Conservation (phyloP, 371 early-diverging fungal genomes). For the Batkoa obscura region DNA sequence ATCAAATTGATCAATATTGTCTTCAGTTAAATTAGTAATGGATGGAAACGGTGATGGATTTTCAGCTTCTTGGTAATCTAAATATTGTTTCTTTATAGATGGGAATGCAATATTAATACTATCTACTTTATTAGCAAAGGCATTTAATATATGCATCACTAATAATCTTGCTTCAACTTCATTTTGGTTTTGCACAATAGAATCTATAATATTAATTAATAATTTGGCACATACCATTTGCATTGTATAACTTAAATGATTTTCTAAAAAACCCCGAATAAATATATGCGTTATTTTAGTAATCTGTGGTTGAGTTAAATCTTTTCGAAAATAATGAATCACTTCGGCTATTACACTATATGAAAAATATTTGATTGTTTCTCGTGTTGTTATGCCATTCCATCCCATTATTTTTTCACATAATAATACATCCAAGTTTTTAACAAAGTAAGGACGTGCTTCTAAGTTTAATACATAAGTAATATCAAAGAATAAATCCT, state of each 20-base stretch:
- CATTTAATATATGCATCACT: constrained; percentile 65
- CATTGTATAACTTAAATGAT: constrained; percentile 66
- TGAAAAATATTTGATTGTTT: constrained; percentile 47
- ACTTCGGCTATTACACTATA: constrained; percentile 62
- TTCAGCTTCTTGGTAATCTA: constrained; percentile 15
- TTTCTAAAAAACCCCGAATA: constrained; percentile 77
- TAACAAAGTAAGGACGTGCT: constrained; percentile 68
- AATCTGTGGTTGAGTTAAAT: constrained; percentile 58
- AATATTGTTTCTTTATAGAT: constrained; percentile 25
- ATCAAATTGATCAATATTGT: constrained; percentile 43
- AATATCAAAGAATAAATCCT: constrained; percentile 85
- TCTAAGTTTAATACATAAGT: constrained; percentile 88
- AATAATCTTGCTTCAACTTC: constrained; percentile 44
- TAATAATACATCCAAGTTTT: constrained; percentile 68
- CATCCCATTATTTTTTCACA: constrained; percentile 85
- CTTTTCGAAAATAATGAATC: constrained; percentile 79
- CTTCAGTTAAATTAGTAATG: constrained; percentile 8
- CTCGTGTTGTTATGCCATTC: constrained; percentile 77
- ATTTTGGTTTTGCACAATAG: constrained; percentile 50
- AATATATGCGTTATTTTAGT: constrained; percentile 71
- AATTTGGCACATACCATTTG: constrained; percentile 93
- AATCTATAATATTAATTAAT: constrained; percentile 76
- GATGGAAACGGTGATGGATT: not conserved
- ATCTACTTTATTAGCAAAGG: constrained; percentile 59
- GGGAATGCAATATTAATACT: constrained; percentile 42